phyloP scores from a whole-genome alignment of 306 rosid species.

The Quercus bicolor region DNA sequence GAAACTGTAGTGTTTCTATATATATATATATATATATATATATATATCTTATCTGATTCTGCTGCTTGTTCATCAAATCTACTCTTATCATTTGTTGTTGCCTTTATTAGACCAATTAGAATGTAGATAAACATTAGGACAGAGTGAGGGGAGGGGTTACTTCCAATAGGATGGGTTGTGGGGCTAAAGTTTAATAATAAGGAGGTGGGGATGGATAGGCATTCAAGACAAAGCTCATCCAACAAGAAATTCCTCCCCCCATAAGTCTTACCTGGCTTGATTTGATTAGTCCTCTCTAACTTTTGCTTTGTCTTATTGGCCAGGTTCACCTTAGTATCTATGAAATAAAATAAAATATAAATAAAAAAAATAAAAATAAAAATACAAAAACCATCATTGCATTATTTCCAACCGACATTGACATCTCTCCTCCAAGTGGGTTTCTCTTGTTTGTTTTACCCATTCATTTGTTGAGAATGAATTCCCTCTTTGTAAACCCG shows the following conservation, averaged over 20 bases:
- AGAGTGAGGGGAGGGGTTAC: neutral
- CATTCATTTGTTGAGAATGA: constrained; percentile 29
- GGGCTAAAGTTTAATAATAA: constrained; percentile 45
- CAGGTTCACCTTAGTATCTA: constrained; percentile 47
- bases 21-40: rapidly evolving
- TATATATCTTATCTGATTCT: constrained; percentile 21
- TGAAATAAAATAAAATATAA: constrained; percentile 2
- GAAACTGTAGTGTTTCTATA: no score
- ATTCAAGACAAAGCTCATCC: constrained; percentile 44
- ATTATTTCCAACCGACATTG: constrained; percentile 44
- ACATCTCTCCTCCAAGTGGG: constrained; percentile 52
- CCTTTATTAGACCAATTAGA: constrained; percentile 21
- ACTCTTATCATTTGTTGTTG: constrained; percentile 31
- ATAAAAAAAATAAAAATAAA: neutral
- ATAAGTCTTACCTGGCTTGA: constrained; percentile 37
- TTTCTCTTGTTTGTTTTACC: constrained; percentile 19
- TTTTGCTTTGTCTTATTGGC: constrained; percentile 54
- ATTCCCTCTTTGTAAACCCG: constrained; percentile 21
- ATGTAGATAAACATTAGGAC: constrained; percentile 31
- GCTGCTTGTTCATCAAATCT: constrained; percentile 26
- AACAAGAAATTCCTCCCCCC: constrained; percentile 48
- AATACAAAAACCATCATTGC: neutral
- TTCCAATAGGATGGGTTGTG: constrained; percentile 63
- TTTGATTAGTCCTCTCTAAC: constrained; percentile 42
- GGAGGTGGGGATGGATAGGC: constrained; percentile 43